A percentile compares a stretch with the other conserved stretches of the same genome.
These are phyloP conservation scores for Aurinia saxatilis DNA, from an alignment of 345 rosid species.

Conservation along the genomic window DNA sequence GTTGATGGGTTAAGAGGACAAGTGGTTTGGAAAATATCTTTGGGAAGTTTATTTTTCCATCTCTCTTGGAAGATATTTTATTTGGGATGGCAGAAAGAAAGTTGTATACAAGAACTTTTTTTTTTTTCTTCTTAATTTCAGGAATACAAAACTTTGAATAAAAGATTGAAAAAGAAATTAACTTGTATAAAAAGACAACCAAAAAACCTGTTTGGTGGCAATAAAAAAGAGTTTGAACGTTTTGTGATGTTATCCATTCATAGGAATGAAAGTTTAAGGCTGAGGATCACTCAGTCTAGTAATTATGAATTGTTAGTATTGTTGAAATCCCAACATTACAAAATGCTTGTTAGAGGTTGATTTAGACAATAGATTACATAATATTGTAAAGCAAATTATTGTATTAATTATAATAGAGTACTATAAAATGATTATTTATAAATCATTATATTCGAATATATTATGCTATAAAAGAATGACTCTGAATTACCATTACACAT, in stretches of 20 bases:
- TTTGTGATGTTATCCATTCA: conserved; percentile 6
- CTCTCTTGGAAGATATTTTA: conserved; percentile 14
- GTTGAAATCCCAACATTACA: too few species aligned
- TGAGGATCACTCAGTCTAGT: background rate
- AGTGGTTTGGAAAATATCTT: background rate
- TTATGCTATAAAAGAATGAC: too few species aligned
- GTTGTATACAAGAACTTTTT: background rate
- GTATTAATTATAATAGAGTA: too few species aligned
- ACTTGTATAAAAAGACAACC: background rate
- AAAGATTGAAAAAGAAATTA: background rate
- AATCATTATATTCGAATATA: too few species aligned
- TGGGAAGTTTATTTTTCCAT: background rate
- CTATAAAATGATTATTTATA: too few species aligned
- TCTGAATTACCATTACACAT: too few species aligned
- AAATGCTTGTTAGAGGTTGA: too few species aligned
- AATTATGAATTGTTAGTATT: too few species aligned
- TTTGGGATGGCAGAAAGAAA: background rate
- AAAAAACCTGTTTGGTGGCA: background rate
- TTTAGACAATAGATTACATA: too few species aligned
- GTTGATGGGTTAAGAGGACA: conserved; percentile 9
- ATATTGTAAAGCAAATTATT: too few species aligned
- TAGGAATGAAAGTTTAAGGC: conserved; percentile 18
- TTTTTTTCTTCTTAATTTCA: background rate
- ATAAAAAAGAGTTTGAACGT: background rate
- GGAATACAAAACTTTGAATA: background rate